Evolutionary conservation across 257 asterid genomes (phyloP), one percentile per base, ranked within the genome.

Genomic region (Verbena officinalis): DNA sequence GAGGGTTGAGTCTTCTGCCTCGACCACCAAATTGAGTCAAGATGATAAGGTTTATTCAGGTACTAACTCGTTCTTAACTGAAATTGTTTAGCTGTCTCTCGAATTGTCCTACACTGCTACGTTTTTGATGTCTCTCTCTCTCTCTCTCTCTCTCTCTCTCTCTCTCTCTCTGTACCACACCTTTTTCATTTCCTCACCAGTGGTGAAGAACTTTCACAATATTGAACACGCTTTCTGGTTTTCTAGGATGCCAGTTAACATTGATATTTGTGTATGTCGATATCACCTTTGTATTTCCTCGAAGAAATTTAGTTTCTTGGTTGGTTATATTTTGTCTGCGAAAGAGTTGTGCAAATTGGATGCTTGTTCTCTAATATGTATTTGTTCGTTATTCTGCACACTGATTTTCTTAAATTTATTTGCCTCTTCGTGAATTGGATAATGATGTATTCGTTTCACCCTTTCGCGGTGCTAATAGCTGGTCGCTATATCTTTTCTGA

Each of bases 31-130:
- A 62, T 38, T 19, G 73, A 81, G 71, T 65, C 64, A n/a, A 58
- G 64, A 58, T 54, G 74, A 63, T 55, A 73, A 50, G 23, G 76
- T 62, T 49, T 81, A 73, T 75, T 74, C 84, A 76, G 94, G 96
- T 85, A 72, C 64, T 33, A 15, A 42, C 23, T 51, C 39, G 9
- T 16, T 54, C 12, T 70, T 45, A 42, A 33, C 27, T 40, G 54
- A 69, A 64, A 27, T 27, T 57, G 58, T 50, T 55, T 58, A n/a
- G n/a, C 33, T 23, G 4, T 53, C 24, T 42, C 50, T 17, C 11
- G 5, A 21, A 16, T 42, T 4, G 45, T 61, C 30, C 15, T 31
- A 10, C 54, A 34, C 43, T 57, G 14, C 31, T 49, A 13, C 60
- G 53, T 58, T 63, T 62, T 20, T 22, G 12, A 27, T 59, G 9